Base-by-base conservation (phyloP, 495 filamentous ascomycete species). In the Neurospora terricola region DNA sequence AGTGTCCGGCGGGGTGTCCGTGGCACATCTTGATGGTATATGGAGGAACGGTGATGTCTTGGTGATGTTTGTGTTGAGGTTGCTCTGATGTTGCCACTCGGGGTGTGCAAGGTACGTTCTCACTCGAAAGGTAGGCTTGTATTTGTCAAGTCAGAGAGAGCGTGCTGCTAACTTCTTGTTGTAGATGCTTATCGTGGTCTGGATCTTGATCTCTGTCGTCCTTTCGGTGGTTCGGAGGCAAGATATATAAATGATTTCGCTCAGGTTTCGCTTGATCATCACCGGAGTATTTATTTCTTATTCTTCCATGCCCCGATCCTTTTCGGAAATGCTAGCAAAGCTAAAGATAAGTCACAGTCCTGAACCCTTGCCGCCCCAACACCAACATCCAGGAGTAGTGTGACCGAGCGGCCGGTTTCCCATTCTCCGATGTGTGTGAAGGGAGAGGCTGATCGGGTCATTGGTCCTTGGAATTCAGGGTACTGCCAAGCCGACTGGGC, bases 1-100 rank as follows among this genome's bases (percentile, higher is more conserved):
- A 74, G 42, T 85, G 83, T 45, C 77, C 76, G 69, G 81, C 81
- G 71, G 83, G 82, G 54, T 83, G 82, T 70, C 83, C 82, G 78
- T 83, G 80, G 43, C 83, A 85, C 83, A 85, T 85, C 70, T 62
- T 76, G 73, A 48, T 54, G 69, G 36, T 21, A 12, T 34, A 7
- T 48, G 18, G 73, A 38, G 30, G 71, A 71, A 43, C 69, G 70
- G 73, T 36, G 69, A 38, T 73, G 30, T 39, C 18, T 70, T 21
- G 54, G 27, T 66, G 27, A 66, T 66, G 14, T 66, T 66, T 16
- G 6, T 66, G 14, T 36, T 34, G 54, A 66, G 27, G 14, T 36
- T 66, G 27, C 9, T 66, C 54, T 66, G 54, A 18, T 66, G 27
- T 66, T 66, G 27, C 27, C 54, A 34, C 54, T 66, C 6, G 14